Percentiles rank a stretch among this genome's conserved stretches.
phyloP scores from a whole-genome alignment of 176 grass and related monocot species.

The Bromus sterilis region DNA sequence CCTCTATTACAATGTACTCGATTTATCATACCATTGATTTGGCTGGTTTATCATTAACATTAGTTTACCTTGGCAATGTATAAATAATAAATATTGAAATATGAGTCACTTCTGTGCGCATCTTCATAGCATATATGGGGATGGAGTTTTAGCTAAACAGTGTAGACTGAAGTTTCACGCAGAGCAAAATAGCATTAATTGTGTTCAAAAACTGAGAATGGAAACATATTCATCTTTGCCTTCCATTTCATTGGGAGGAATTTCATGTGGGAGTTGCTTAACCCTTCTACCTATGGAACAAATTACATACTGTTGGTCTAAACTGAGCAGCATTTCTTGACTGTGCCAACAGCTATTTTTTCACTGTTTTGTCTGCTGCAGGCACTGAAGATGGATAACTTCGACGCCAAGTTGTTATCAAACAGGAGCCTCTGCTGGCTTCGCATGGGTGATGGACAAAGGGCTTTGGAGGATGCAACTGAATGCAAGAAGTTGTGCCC shows the following conservation, averaged over 20 bases:
- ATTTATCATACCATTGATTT: no score
- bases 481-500: constrained; percentile 16
- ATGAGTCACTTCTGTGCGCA: background rate
- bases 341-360: background rate
- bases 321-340: background rate
- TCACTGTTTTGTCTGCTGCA: background rate
- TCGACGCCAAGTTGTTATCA: constrained; percentile 15
- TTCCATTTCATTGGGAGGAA: background rate
- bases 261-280: background rate
- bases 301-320: background rate
- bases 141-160: background rate
- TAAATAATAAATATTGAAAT: background rate
- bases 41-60: no score
- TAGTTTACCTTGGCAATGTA: background rate
- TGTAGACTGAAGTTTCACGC: background rate
- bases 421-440: constrained; percentile 51
- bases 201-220: background rate
- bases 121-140: background rate
- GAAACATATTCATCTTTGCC: background rate
- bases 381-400: constrained; percentile 24
- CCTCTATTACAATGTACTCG: background rate
- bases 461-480: constrained; percentile 20
- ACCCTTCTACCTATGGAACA: background rate
- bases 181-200: background rate
- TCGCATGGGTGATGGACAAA: constrained; percentile 24